Conservation (phyloP, 2,329 filamentous ascomycete species). For the Camillea tinctor region DNA sequence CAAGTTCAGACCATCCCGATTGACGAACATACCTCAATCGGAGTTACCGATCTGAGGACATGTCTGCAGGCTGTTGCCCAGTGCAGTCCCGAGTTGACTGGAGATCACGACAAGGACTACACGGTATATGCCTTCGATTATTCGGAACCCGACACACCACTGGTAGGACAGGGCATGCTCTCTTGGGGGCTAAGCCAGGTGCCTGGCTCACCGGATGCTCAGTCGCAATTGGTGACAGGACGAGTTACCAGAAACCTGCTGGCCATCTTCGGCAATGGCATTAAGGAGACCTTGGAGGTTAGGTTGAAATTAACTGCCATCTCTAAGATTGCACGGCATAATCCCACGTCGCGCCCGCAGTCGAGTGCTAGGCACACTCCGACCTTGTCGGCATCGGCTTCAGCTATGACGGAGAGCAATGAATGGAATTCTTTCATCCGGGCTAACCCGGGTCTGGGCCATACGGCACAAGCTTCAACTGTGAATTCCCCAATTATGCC, state of each 20-base stretch:
- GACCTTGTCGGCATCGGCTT: slow-evolving; percentile 27
- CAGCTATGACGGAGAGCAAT: slow-evolving; percentile 59
- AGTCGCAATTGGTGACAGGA: slow-evolving; percentile 78
- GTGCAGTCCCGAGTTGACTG: slow-evolving; percentile 82
- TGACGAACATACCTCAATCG: slow-evolving; percentile 78
- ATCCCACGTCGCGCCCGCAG: slow-evolving; percentile 21
- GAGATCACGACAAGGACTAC: slow-evolving; percentile 74
- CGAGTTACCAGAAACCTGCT: slow-evolving; percentile 84
- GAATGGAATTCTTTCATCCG: slow-evolving; percentile 80
- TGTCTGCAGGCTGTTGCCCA: slow-evolving; percentile 80
- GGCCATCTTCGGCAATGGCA: slow-evolving; percentile 78
- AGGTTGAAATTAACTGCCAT: slow-evolving; percentile 83
- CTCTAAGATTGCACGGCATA: slow-evolving; percentile 47
- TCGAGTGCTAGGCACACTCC: slow-evolving; percentile 14
- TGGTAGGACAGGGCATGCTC: slow-evolving; percentile 94
- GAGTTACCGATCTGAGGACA: slow-evolving; percentile 80
- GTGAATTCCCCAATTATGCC: slow-evolving; percentile 33
- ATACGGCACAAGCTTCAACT: slow-evolving; percentile 33
- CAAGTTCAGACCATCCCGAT: slow-evolving; percentile 77
- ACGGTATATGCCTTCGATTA: slow-evolving; percentile 98
- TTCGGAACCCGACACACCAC: slow-evolving; percentile 87
- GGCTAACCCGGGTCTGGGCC: slow-evolving; percentile 59
- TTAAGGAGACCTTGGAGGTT: slow-evolving; percentile 88
- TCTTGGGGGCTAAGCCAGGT: slow-evolving; percentile 70
- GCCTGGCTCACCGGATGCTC: slow-evolving; percentile 22